Conservation (phyloP, 108 stramenopile species). For the Mediolabrus comicus region DNA sequence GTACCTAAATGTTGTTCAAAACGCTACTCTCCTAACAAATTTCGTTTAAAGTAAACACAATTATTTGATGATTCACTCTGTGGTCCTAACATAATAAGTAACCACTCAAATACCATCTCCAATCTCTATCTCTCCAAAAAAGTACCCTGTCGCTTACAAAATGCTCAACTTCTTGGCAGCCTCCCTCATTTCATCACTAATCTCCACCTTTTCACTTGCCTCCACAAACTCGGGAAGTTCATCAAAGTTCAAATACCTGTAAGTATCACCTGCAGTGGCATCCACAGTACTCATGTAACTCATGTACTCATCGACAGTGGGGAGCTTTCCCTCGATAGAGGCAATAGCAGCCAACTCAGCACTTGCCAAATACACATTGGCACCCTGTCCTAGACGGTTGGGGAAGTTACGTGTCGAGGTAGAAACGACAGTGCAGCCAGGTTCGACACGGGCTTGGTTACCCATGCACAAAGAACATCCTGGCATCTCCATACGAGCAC, state of each 20-base stretch:
- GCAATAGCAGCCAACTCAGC: constrained; percentile 93
- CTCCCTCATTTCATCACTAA: constrained; percentile 86
- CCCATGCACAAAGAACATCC: constrained; percentile 97
- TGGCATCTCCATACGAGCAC: constrained; percentile 96
- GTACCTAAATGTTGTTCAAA: no score
- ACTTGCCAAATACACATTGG: constrained; percentile 91
- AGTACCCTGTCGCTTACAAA: constrained; percentile 24
- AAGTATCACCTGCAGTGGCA: constrained; percentile 89
- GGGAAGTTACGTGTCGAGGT: constrained; percentile 97
- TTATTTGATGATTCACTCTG: no score
- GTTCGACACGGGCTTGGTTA: constrained; percentile 95
- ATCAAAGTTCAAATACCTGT: constrained; percentile 96
- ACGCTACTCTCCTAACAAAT: no score
- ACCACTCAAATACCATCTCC: no score
- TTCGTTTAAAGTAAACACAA: no score
- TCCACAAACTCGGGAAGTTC: constrained; percentile 88
- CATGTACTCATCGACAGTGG: constrained; percentile 88
- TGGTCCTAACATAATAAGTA: no score
- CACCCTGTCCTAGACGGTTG: constrained; percentile 95
- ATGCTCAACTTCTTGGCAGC: constrained; percentile 75
- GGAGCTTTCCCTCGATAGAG: constrained; percentile 83
- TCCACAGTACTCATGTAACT: constrained; percentile 79
- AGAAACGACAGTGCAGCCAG: constrained; percentile 88
- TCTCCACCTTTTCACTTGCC: constrained; percentile 77
- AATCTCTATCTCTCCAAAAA: no score